Evolutionary conservation across 495 filamentous ascomycete species (phyloP).

Genomic region (Podospora sp.): DNA sequence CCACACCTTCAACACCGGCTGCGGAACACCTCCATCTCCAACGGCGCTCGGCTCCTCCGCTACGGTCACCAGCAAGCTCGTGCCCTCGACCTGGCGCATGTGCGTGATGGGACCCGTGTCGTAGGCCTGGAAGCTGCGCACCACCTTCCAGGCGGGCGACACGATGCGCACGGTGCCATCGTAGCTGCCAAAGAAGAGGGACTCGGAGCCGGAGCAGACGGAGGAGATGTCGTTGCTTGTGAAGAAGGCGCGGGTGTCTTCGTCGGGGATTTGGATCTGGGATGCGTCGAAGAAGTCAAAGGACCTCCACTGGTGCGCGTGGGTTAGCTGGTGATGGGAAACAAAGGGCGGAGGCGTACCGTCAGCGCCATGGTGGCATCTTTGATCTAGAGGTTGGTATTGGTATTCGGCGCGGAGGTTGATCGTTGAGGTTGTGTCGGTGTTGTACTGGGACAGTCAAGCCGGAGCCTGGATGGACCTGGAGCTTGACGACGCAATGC

Average conservation of each 20-base stretch:
- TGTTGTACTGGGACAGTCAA: too few relatives aligned
- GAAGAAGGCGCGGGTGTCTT: slow-evolving; percentile 54
- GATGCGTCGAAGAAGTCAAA: slow-evolving; percentile 99
- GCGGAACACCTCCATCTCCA: slow-evolving; percentile 47
- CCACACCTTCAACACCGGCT: slow-evolving; percentile 89
- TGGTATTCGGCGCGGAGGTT: background rate
- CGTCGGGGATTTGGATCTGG: slow-evolving; percentile 77
- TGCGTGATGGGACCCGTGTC: slow-evolving; percentile 81
- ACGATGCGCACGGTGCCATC: slow-evolving; percentile 86
- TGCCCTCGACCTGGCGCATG: slow-evolving; percentile 90
- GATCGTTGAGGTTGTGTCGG: too few relatives aligned
- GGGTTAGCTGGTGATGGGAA: slow-evolving; percentile 17
- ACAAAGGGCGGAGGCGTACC: slow-evolving; percentile 18
- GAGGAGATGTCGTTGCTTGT: slow-evolving; percentile 52
- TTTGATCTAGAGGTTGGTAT: slow-evolving; percentile 4
- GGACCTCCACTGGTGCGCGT: slow-evolving; percentile 83
- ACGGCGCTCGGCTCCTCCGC: slow-evolving; percentile 77
- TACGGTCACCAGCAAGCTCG: slow-evolving; percentile 82
- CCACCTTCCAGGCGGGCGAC: slow-evolving; percentile 81
- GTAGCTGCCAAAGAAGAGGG: slow-evolving; percentile 82
- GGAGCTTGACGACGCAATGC: slow-evolving; percentile 16
- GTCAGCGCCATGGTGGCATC: slow-evolving; percentile 43
- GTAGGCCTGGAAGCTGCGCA: slow-evolving; percentile 83
- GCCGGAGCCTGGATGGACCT: too few relatives aligned
- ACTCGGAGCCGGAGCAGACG: slow-evolving; percentile 85